Evolutionary conservation across 1,284 basidiomycete genomes (phyloP), one percentile per base, ranked within the genome.

Genomic region (Malassezia psittaci): DNA sequence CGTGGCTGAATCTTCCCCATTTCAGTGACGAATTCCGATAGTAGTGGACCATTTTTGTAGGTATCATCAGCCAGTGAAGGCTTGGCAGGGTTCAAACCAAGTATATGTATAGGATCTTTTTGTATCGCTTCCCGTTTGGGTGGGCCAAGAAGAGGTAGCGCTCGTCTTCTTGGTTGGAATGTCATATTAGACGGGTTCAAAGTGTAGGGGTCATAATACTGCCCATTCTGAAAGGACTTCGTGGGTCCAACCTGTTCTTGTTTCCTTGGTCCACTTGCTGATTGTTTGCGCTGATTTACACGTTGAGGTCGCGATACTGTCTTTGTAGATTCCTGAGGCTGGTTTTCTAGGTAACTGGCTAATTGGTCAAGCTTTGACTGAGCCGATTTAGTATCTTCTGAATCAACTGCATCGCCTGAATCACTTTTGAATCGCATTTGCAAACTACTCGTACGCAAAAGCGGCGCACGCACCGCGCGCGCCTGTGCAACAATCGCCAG

Each of bases 1-100:
- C 93, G 81, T 13, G 78, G 76, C 63, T 81, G 79, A 64, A 96
- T 88, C 79, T 86, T 88, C 52, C 90, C 91, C 83, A 96, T 87
- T 32, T 83, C 82, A 6, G 86, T 81, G 53, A 90, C 77, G 74
- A 83, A 96, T 11, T 77, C 64, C n/a, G 79, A 77, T 39, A 90
- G 78, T 24, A 96, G 79, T 11, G 75, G 68, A 0, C 83, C 80
- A 76, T 94, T 93, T 62, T 78, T 79, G 77, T 77, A 89, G 40
- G 64, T 67, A 54, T 78, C 77, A 34, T 72, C 69, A 42, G 64
- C 60, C 21, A 74, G 51, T 13, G 60, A 64, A 6, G 69, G 64
- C 45, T 76, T 69, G 8, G 67, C 60, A 0, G 76, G 77, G 37
- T 75, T 67, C 36, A 78, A 59, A 9, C 60, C 55, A 47, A 76